Conservation (phyloP, 306 rosid genomes). For the Begonia fuchsioides region DNA sequence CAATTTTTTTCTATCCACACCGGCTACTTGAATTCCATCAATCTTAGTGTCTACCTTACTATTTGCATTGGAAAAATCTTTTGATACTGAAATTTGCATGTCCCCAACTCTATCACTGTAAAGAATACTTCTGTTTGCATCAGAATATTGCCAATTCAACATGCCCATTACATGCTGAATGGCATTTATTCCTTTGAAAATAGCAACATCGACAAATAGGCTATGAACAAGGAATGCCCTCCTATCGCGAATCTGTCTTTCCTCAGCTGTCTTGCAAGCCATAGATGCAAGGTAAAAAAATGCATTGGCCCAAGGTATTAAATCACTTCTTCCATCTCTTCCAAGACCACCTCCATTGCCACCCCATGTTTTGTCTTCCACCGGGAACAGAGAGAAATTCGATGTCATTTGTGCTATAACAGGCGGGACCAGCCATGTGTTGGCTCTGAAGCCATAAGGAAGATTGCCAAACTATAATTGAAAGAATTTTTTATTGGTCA, state of each 20-base stretch:
- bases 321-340: slow-evolving; percentile 58
- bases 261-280: slow-evolving; percentile 90
- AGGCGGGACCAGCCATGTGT: slow-evolving; percentile 98
- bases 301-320: slow-evolving; percentile 80
- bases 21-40: slow-evolving; percentile 70
- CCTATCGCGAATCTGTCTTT: slow-evolving; percentile 87
- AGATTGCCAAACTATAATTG: slow-evolving; percentile 81
- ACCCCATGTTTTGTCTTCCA: slow-evolving; percentile 88
- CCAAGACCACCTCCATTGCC: slow-evolving; percentile 96
- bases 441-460: slow-evolving; percentile 87
- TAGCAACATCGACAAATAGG: slow-evolving; percentile 80
- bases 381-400: slow-evolving; percentile 60
- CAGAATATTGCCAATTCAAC: slow-evolving; percentile 16
- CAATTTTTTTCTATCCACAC: slow-evolving; percentile 41
- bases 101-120: slow-evolving; percentile 55
- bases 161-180: slow-evolving; percentile 44
- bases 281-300: slow-evolving; percentile 69
- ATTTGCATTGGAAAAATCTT: slow-evolving; percentile 74
- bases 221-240: slow-evolving; percentile 91
- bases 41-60: slow-evolving; percentile 79
- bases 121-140: slow-evolving; percentile 26
- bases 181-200: slow-evolving; percentile 63
- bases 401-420: slow-evolving; percentile 53
- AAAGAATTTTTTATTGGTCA: slow-evolving; percentile 8
- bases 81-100: slow-evolving; percentile 50